Percentiles rank a stretch among this genome's conserved stretches.
phyloP scores from a whole-genome alignment of 108 stramenopile species.

The Epipyxis sp. region DNA sequence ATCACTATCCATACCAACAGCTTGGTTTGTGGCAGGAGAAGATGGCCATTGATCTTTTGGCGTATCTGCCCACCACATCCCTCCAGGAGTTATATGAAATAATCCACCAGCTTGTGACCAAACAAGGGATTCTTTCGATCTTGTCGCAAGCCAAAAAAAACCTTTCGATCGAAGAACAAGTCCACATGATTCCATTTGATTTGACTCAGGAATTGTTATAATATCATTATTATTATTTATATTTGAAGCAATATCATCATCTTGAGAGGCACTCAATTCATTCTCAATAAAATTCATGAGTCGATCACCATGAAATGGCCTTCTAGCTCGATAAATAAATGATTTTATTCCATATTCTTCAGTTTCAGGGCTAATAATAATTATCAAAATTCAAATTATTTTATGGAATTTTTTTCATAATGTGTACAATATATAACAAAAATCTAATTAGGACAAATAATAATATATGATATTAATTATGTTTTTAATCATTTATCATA shows the following conservation, averaged over 20 bases:
- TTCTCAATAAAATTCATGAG: conserved; percentile 21
- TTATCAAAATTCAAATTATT: too few species aligned
- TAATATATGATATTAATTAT: too few species aligned
- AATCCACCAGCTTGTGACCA: conserved; percentile 47
- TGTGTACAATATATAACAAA: too few species aligned
- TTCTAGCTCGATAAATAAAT: conserved; percentile 62
- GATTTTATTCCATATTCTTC: conserved; percentile 70
- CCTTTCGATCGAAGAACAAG: conserved; percentile 29
- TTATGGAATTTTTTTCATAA: too few species aligned
- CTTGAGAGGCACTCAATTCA: neutral
- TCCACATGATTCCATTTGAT: too few species aligned
- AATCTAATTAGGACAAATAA: too few species aligned
- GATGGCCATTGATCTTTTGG: neutral
- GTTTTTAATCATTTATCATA: too few species aligned
- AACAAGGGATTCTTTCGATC: conserved; percentile 25
- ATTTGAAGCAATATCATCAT: too few species aligned
- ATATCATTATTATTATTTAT: too few species aligned
- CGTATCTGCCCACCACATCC: conserved; percentile 29
- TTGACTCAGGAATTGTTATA: too few species aligned
- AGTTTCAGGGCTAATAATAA: conserved; percentile 68
- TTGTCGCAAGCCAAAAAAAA: conserved; percentile 47
- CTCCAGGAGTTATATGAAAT: conserved; percentile 32
- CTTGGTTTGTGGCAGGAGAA: too few species aligned
- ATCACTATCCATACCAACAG: conserved; percentile 19
- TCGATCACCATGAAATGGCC: conserved; percentile 66